Conservation (phyloP, 176 grass and related monocot species). For the Musa acuminata region DNA sequence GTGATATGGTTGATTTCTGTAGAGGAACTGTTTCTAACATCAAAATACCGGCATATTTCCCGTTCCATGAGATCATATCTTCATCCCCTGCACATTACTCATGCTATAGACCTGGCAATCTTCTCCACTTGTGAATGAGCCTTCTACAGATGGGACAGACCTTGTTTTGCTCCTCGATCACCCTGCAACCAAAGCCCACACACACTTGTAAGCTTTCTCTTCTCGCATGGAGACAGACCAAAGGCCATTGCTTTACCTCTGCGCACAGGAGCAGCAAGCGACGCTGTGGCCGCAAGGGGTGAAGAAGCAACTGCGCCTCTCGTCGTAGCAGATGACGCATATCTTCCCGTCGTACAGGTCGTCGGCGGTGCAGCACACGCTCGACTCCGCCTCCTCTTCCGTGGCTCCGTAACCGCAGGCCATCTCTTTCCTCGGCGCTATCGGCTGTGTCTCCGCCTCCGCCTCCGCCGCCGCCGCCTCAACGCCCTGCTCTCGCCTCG, state of each 20-base stretch:
- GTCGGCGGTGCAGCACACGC: slow-evolving; percentile 21
- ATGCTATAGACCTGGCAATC: neutral
- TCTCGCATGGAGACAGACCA: neutral
- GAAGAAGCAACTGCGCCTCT: slow-evolving; percentile 30
- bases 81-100: neutral
- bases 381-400: slow-evolving; percentile 23
- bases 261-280: slow-evolving; percentile 26
- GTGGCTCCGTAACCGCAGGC: slow-evolving; percentile 27
- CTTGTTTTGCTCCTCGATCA: slow-evolving; percentile 30
- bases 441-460: slow-evolving; percentile 29
- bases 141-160: slow-evolving; percentile 29
- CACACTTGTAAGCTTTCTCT: neutral
- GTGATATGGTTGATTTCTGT: no score
- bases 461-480: neutral
- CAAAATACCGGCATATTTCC: no score
- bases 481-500: neutral
- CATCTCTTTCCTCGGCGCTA: slow-evolving; percentile 32
- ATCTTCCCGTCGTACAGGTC: slow-evolving; percentile 41
- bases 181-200: slow-evolving; percentile 16
- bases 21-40: no score
- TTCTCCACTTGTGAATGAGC: slow-evolving; percentile 15
- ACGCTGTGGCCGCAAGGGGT: slow-evolving; percentile 34
- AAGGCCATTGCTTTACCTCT: slow-evolving; percentile 10
- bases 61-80: no score
- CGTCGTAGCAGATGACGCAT: slow-evolving; percentile 40